Conservation (phyloP, 1,284 basidiomycete species). For the Schizophyllum commune region DNA sequence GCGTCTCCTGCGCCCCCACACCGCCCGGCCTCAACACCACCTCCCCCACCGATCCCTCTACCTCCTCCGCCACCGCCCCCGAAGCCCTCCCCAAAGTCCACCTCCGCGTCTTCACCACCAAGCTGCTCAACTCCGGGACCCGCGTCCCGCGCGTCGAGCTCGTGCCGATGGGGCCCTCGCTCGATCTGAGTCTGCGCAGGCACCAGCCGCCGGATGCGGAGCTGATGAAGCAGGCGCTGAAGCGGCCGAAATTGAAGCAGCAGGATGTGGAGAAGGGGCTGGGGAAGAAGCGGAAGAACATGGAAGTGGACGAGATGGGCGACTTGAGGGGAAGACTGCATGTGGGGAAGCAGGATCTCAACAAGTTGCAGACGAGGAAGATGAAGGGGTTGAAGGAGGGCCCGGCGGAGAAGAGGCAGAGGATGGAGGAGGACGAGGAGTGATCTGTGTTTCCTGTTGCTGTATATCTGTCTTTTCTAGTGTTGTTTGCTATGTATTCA, state of each 20-base stretch:
- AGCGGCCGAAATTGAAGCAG: slow-evolving; percentile 82
- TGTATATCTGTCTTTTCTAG: background rate
- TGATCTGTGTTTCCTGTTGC: background rate
- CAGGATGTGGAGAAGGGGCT: slow-evolving; percentile 77
- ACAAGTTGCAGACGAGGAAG: slow-evolving; percentile 81
- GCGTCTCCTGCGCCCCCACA: slow-evolving; percentile 71
- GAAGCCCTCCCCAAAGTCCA: slow-evolving; percentile 72
- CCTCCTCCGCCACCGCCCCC: slow-evolving; percentile 27
- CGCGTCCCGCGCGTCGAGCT: slow-evolving; percentile 79
- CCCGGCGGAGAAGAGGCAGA: slow-evolving; percentile 25
- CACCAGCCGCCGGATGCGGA: slow-evolving; percentile 72
- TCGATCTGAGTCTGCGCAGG: slow-evolving; percentile 80
- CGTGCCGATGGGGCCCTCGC: slow-evolving; percentile 84
- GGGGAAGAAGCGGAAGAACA: slow-evolving; percentile 91
- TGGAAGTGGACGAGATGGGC: slow-evolving; percentile 98
- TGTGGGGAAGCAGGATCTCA: slow-evolving; percentile 84
- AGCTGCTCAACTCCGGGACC: slow-evolving; percentile 69
- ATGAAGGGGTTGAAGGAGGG: slow-evolving; percentile 79
- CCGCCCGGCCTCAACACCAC: slow-evolving; percentile 41
- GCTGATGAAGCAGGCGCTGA: slow-evolving; percentile 75
- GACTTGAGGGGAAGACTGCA: slow-evolving; percentile 90
- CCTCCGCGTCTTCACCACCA: slow-evolving; percentile 81
- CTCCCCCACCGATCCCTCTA: slow-evolving; percentile 16
- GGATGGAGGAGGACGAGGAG: slow-evolving; percentile 17
- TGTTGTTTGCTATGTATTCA: background rate